phyloP scores from a whole-genome alignment of 2,329 filamentous ascomycete genomes.

The Rhynchosporium graminicola region DNA sequence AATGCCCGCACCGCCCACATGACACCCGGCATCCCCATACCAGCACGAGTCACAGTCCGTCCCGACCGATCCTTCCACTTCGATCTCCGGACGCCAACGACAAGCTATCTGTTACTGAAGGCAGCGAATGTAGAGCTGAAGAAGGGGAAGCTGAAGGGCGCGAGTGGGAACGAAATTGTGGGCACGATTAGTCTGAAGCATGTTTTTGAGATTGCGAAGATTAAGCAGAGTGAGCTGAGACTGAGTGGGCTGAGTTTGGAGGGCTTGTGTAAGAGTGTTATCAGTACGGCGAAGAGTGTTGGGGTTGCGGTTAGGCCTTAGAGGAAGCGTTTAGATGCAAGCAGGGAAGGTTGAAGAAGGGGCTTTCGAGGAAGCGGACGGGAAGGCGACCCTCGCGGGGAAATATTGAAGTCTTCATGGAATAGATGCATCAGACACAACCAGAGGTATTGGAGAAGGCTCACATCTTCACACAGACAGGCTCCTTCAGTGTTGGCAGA shows the following conservation, averaged over 20 bases:
- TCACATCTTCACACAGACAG: neutral
- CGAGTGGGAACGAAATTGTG: slow-evolving; percentile 73
- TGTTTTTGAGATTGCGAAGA: slow-evolving; percentile 95
- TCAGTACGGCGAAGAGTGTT: slow-evolving; percentile 74
- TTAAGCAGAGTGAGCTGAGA: slow-evolving; percentile 80
- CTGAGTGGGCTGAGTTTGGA: slow-evolving; percentile 71
- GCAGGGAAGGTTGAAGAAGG: neutral
- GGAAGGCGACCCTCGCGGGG: neutral
- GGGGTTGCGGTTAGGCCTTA: slow-evolving; percentile 71
- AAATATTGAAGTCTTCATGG: neutral
- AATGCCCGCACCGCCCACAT: slow-evolving; percentile 92
- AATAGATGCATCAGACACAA: neutral
- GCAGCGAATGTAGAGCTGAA: slow-evolving; percentile 72
- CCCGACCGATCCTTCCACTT: slow-evolving; percentile 93
- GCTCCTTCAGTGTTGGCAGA: neutral
- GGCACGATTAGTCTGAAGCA: slow-evolving; percentile 91
- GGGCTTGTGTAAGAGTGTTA: slow-evolving; percentile 71
- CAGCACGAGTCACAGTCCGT: slow-evolving; percentile 86
- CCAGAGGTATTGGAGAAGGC: neutral
- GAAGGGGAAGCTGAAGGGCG: slow-evolving; percentile 77
- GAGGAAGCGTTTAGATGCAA: slow-evolving; percentile 1
- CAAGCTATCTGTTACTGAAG: slow-evolving; percentile 83
- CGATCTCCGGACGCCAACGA: slow-evolving; percentile 91
- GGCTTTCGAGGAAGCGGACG: neutral
- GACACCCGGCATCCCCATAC: slow-evolving; percentile 78